Percentiles rank a stretch among this genome's conserved stretches.
phyloP scores from a whole-genome alignment of 108 stramenopile genomes.

The Discostella stelligeroides region DNA sequence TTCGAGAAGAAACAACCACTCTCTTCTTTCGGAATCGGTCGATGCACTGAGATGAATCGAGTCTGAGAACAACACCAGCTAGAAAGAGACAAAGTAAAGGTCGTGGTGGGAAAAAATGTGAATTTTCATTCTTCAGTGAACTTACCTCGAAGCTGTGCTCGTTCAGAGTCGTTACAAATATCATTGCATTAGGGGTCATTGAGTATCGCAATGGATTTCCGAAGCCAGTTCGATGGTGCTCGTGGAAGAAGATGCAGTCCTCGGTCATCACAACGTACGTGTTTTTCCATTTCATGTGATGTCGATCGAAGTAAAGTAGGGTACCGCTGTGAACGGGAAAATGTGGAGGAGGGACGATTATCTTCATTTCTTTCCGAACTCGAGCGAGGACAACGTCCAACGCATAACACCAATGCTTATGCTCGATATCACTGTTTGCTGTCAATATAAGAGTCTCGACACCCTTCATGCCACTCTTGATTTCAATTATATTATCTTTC shows the following conservation, averaged over 20 bases:
- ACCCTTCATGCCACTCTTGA: constrained; percentile 30
- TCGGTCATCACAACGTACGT: constrained; percentile 40
- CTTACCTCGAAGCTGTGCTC: constrained; percentile 28
- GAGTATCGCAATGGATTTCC: constrained; percentile 12
- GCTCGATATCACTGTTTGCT: constrained; percentile 34
- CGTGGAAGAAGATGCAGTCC: constrained; percentile 30
- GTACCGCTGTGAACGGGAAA: constrained; percentile 30
- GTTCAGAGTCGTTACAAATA: constrained; percentile 30
- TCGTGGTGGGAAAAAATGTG: no score
- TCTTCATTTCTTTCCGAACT: constrained; percentile 19
- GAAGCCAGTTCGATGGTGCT: constrained; percentile 29
- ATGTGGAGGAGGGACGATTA: constrained; percentile 27
- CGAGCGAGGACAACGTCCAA: constrained; percentile 18
- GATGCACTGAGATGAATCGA: constrained; percentile 32
- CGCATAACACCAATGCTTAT: constrained; percentile 24
- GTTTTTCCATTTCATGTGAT: constrained; percentile 27
- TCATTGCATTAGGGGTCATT: constrained; percentile 27
- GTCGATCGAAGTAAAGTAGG: constrained; percentile 20
- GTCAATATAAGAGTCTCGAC: constrained; percentile 18
- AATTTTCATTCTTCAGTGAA: not conserved
- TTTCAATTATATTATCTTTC: constrained; percentile 26
- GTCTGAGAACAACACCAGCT: constrained; percentile 38
- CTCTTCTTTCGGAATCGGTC: constrained; percentile 16
- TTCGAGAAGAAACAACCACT: constrained; percentile 26
- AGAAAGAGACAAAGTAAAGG: no score